A percentile compares a stretch with the other conserved stretches of the same genome.
phyloP scores from a whole-genome alignment of 31 red algal species.

The Bonnemaisonia californica region DNA sequence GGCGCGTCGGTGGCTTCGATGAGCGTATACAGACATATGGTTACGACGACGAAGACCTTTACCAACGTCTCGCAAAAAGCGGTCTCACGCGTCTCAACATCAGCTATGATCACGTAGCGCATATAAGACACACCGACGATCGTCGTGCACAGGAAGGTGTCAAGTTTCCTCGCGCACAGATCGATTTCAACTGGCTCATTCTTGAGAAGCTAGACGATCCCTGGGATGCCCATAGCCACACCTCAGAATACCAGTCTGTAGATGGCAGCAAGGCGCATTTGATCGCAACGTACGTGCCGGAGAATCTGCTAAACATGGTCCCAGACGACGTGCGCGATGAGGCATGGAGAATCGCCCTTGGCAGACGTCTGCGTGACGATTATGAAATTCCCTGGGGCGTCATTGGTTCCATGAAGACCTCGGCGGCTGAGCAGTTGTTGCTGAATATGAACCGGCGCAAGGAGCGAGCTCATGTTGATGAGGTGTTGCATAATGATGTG shows the following conservation, averaged over 20 bases:
- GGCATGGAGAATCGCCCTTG: constrained; percentile 35
- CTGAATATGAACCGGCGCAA: constrained; percentile 40
- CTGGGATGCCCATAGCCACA: constrained; percentile 25
- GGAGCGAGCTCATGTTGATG: constrained; percentile 31
- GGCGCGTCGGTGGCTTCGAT: constrained; percentile 66
- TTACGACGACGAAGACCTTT: constrained; percentile 78
- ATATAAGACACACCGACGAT: constrained; percentile 62
- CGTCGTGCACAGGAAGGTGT: constrained; percentile 32
- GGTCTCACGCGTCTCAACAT: constrained; percentile 33
- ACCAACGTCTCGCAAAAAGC: constrained; percentile 37
- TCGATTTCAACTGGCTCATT: constrained; percentile 62
- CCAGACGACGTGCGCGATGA: background rate
- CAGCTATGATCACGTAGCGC: constrained; percentile 41
- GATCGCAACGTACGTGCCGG: constrained; percentile 30
- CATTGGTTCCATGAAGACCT: constrained; percentile 32
- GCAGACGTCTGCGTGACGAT: constrained; percentile 56
- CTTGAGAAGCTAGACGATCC: constrained; percentile 45
- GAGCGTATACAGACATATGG: constrained; percentile 82
- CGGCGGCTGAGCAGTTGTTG: constrained; percentile 37
- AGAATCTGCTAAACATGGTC: constrained; percentile 30
- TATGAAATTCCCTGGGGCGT: constrained; percentile 68
- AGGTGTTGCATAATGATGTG: constrained; percentile 22
- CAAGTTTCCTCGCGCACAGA: constrained; percentile 51
- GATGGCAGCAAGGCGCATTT: background rate
- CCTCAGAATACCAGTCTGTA: constrained; percentile 22